phyloP scores from a whole-genome alignment of 371 early-diverging fungal genomes.

The Sporodiniella umbellata region DNA sequence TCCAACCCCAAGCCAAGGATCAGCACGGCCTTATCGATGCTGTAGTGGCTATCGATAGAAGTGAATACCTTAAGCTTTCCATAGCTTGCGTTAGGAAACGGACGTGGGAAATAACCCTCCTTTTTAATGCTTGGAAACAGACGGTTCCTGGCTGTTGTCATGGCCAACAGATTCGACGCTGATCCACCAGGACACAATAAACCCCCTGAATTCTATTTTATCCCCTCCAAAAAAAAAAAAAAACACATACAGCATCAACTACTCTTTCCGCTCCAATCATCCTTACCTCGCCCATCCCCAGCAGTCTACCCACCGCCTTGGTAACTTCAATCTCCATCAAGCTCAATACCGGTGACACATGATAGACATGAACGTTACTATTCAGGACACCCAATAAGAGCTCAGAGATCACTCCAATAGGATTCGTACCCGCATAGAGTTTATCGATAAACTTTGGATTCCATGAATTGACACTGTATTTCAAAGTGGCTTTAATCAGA shows the following conservation, averaged over 20 bases:
- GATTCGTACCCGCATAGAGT: constrained; percentile 78
- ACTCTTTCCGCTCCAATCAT: too few relatives aligned
- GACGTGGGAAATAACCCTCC: constrained; percentile 50
- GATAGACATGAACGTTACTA: constrained; percentile 80
- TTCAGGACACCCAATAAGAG: constrained; percentile 74
- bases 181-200: constrained; percentile 82
- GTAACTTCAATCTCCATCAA: constrained; percentile 73
- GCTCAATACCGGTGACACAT: constrained; percentile 74
- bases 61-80: constrained; percentile 71
- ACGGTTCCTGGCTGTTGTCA: constrained; percentile 75
- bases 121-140: constrained; percentile 64
- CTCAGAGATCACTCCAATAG: constrained; percentile 79
- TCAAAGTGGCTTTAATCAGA: constrained; percentile 48
- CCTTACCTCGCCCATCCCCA: constrained; percentile 54
- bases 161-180: constrained; percentile 76
- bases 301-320: constrained; percentile 50
- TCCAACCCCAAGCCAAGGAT: constrained; percentile 74
- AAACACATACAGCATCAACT: too few relatives aligned
- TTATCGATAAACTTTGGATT: constrained; percentile 84
- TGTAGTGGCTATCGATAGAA: constrained; percentile 76
- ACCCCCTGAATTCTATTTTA: constrained; percentile 52
- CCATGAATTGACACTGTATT: constrained; percentile 67
- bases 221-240: too few relatives aligned
- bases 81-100: constrained; percentile 32
- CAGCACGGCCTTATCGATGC: constrained; percentile 74